These are phyloP conservation scores for Pneumocystis murina DNA, from an alignment of 1,139 yeast genomes.

Conservation along the genomic window DNA sequence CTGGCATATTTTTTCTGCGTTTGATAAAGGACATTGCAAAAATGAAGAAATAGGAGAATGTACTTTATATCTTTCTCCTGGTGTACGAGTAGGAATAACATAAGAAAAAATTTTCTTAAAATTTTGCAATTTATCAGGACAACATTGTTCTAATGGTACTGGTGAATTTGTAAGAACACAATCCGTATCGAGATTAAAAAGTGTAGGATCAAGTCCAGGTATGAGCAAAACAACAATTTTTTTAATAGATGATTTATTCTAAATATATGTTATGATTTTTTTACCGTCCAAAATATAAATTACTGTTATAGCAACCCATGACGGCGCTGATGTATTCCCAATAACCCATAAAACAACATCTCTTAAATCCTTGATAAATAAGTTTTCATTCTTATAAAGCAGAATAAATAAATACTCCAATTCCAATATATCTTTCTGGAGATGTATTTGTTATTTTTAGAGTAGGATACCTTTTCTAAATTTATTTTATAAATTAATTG, in stretches of 20 bases:
- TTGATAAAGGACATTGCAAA: slow-evolving; percentile 40
- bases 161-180: slow-evolving; percentile 15
- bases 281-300: neutral
- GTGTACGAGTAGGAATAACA: slow-evolving; percentile 35
- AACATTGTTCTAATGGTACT: slow-evolving; percentile 12
- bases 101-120: slow-evolving; percentile 29
- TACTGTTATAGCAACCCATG: neutral
- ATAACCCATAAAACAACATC: neutral
- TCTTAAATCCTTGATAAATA: neutral
- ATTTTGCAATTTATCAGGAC: slow-evolving; percentile 26
- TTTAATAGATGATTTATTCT: slow-evolving; percentile 30
- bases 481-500: neutral
- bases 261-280: neutral
- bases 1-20: slow-evolving; percentile 32
- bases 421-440: neutral
- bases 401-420: neutral
- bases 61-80: slow-evolving; percentile 48
- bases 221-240: slow-evolving; percentile 47
- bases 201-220: slow-evolving; percentile 46
- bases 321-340: neutral
- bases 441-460: neutral
- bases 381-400: neutral
- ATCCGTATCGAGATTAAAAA: slow-evolving; percentile 25
- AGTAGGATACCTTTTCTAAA: neutral
- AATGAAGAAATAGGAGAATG: slow-evolving; percentile 44